Conservation (phyloP, 1,284 basidiomycete genomes). For the Fomitopsis palustris region DNA sequence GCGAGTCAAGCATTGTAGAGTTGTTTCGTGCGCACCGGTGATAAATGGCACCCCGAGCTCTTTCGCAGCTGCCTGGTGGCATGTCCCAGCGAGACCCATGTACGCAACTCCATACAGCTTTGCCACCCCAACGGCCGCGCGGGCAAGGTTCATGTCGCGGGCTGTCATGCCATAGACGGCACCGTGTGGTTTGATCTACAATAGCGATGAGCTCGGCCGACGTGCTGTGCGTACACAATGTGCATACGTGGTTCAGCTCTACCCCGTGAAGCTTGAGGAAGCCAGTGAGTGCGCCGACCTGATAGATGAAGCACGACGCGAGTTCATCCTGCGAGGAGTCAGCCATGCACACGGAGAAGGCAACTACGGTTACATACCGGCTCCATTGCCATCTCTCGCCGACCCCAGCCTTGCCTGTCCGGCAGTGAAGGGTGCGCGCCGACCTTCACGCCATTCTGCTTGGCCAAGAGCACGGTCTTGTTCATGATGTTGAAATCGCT, state of each 20-base stretch:
- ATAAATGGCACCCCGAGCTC: constrained; percentile 55
- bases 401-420: constrained; percentile 60
- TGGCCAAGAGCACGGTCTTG: constrained; percentile 52
- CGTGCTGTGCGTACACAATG: not conserved
- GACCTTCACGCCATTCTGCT: constrained; percentile 44
- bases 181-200: constrained; percentile 50
- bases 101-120: constrained; percentile 52
- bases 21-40: constrained; percentile 38
- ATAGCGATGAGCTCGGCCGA: not conserved
- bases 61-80: constrained; percentile 49
- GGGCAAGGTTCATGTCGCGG: constrained; percentile 48
- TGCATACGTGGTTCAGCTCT: constrained; percentile 46
- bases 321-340: constrained; percentile 44
- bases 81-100: constrained; percentile 57
- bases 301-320: constrained; percentile 54
- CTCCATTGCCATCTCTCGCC: constrained; percentile 58
- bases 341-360: not conserved
- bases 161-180: constrained; percentile 54
- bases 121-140: constrained; percentile 46
- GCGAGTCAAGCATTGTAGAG: too few species aligned
- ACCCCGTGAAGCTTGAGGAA: constrained; percentile 50
- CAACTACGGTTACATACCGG: constrained; percentile 31
- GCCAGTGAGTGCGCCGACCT: constrained; percentile 55
- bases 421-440: constrained; percentile 65
- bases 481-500: constrained; percentile 64